phyloP scores from a whole-genome alignment of 805 yeast genomes.

The Clavispora asparagi region DNA sequence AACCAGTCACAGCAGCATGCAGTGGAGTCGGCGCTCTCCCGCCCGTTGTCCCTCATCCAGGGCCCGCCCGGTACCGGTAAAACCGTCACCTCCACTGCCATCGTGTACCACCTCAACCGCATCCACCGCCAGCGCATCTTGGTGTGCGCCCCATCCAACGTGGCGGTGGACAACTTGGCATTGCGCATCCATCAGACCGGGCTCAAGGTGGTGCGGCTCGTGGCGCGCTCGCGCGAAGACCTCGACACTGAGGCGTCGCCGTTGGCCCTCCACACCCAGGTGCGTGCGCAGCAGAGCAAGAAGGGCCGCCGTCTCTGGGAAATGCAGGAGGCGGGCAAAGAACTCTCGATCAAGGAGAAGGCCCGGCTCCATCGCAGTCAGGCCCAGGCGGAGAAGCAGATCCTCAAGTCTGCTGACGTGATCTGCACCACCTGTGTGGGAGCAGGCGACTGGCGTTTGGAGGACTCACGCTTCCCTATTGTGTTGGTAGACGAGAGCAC shows the following conservation, averaged over 20 bases:
- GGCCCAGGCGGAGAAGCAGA: slow-evolving; percentile 40
- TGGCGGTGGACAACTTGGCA: slow-evolving; percentile 90
- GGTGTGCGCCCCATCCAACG: slow-evolving; percentile 94
- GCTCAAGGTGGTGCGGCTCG: slow-evolving; percentile 68
- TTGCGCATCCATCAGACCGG: slow-evolving; percentile 66
- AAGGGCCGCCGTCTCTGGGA: not conserved
- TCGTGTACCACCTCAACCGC: slow-evolving; percentile 68
- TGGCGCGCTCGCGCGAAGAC: slow-evolving; percentile 77
- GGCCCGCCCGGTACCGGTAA: slow-evolving; percentile 96
- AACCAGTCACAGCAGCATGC: slow-evolving; percentile 80
- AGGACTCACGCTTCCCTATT: slow-evolving; percentile 55
- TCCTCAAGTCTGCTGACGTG: slow-evolving; percentile 61
- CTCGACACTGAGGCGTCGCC: slow-evolving; percentile 39
- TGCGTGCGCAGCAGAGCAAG: slow-evolving; percentile 15
- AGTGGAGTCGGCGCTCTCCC: slow-evolving; percentile 32
- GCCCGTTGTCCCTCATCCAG: slow-evolving; percentile 37
- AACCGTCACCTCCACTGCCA: slow-evolving; percentile 88
- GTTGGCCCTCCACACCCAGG: slow-evolving; percentile 20
- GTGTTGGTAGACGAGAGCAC: slow-evolving; percentile 91
- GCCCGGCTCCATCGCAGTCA: slow-evolving; percentile 2
- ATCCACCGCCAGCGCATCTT: slow-evolving; percentile 60
- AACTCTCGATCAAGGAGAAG: slow-evolving; percentile 6
- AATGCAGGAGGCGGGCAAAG: slow-evolving; percentile 4
- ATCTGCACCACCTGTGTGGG: slow-evolving; percentile 91
- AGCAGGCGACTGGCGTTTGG: slow-evolving; percentile 73